Evolutionary conservation across 73 alveolate genomes (phyloP), one percentile per base, ranked within the genome.

Genomic region (Paramecium octaurelia): DNA sequence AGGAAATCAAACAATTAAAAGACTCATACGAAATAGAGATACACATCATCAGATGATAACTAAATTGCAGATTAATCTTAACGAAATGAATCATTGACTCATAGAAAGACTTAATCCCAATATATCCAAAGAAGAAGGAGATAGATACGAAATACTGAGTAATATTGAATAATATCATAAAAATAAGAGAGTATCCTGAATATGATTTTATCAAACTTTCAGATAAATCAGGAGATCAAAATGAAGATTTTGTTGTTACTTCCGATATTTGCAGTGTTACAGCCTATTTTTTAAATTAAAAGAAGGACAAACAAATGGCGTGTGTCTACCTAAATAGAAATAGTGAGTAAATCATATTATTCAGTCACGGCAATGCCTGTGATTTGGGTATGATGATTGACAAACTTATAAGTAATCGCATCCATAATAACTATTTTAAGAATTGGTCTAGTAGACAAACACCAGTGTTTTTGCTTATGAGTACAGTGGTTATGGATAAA

Each of bases 401-500:
- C 14, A 54, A 44, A 18, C 60, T 92, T 23, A 42, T 80, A 43
- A 46, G 91, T 48, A 48, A 2, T 27, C 11, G 3, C 12, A 8
- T 35, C 1, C 16, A 36, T 16, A 21, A 23, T 11, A 16, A 24
- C 16, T 76, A 76, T 35, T 35, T 16, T 38, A 12, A 21, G 92
- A 92, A 23, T 73, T 93, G 20, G 83, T 88, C 5, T 35, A 27
- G 11, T 21, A 92, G 27, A 77, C 86, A 24, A 73, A 73, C 29
- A 92, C 85, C 48, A 88, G 70, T 57, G 93, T 95, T 18, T 71
- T 95, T 27, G 48, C 93, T 36, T 95, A 85, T 68, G 97, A 95
- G 46, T 95, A 95, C 68, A 59, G 94, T n/a, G 97, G 97, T 12
- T 95, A 95, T 93, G 97, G 97, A 29, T 42, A 93, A 64, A 77